Evolutionary conservation across 257 asterid species (phyloP).

Genomic region (Gardenia jasminoides): DNA sequence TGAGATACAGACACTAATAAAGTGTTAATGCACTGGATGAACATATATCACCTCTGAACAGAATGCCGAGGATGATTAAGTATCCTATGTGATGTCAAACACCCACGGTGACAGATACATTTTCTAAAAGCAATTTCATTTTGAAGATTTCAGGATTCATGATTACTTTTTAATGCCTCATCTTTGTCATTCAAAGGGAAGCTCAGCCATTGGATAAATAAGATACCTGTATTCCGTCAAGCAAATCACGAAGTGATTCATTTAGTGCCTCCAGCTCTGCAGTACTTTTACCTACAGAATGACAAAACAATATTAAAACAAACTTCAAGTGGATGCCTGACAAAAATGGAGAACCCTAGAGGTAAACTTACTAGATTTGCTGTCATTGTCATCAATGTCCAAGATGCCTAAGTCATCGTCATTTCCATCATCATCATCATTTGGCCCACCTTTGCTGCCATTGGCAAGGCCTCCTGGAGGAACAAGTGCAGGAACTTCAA

Average conservation of each 20-base stretch:
- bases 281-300: conserved; percentile 50
- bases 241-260: conserved; percentile 80
- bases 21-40: background rate
- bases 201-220: conserved; percentile 1
- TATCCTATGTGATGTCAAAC: background rate
- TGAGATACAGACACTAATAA: background rate
- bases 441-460: conserved; percentile 49
- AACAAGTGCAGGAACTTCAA: conserved; percentile 79
- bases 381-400: conserved; percentile 56
- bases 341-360: background rate
- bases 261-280: conserved; percentile 75
- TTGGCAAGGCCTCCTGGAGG: conserved; percentile 60
- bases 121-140: conserved; percentile 5
- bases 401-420: conserved; percentile 70
- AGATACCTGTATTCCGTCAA: conserved; percentile 91
- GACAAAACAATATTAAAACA: conserved; percentile 12
- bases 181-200: background rate
- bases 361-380: conserved; percentile 44
- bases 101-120: background rate
- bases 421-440: conserved; percentile 38
- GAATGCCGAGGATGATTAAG: background rate
- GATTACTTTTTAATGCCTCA: background rate
- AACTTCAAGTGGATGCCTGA: background rate
- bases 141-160: background rate
- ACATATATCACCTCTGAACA: background rate